phyloP scores from a whole-genome alignment of 495 filamentous ascomycete species.

The Evernia prunastri region DNA sequence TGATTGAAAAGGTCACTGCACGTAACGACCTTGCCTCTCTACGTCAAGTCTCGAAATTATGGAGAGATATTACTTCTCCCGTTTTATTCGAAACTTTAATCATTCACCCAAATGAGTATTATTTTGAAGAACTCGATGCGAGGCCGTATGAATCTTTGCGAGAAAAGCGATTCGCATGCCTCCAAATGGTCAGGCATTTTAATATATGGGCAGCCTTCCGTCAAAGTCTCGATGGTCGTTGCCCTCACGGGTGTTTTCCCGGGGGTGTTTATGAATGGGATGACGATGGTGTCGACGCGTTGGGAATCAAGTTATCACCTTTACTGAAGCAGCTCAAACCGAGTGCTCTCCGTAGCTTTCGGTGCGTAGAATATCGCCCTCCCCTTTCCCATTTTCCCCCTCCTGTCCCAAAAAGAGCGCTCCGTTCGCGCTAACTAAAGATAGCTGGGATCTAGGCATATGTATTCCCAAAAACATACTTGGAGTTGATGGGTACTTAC shows the following conservation, averaged over 20 bases:
- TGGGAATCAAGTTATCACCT: background rate
- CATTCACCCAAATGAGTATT: background rate
- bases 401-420: too few relatives aligned
- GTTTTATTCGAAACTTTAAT: background rate
- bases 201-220: background rate
- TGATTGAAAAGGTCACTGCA: background rate
- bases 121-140: background rate
- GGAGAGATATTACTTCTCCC: background rate
- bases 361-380: too few relatives aligned
- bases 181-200: conserved; percentile 1
- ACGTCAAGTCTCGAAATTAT: background rate
- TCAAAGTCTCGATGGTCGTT: background rate
- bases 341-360: background rate
- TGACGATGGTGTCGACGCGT: background rate
- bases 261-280: background rate
- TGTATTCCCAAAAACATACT: background rate
- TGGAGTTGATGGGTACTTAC: background rate
- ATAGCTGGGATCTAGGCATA: background rate
- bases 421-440: background rate
- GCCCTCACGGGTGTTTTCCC: background rate
- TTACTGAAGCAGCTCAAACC: background rate
- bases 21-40: background rate
- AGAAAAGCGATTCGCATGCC: background rate
- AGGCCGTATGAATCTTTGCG: background rate
- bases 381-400: too few relatives aligned